Percentiles rank a stretch among this genome's conserved stretches.
These are phyloP conservation scores for Sesbania bispinosa DNA, from an alignment of 306 rosid genomes.

Conservation along the genomic window DNA sequence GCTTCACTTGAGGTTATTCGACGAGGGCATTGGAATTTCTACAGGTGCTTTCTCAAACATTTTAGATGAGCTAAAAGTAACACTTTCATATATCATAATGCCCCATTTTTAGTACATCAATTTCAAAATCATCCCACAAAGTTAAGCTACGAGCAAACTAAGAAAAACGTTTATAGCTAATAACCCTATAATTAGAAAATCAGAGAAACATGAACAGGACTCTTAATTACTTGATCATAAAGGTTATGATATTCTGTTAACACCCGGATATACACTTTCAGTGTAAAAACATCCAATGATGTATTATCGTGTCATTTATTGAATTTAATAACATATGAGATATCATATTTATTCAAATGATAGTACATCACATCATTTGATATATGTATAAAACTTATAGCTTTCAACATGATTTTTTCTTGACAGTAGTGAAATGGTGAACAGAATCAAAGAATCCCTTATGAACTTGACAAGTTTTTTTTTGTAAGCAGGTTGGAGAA, in stretches of 20 bases:
- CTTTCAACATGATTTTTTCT: neutral
- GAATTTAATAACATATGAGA: too few relatives aligned
- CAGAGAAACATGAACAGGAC: neutral
- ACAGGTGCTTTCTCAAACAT: slow-evolving; percentile 48
- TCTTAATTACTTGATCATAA: neutral
- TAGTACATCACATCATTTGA: too few relatives aligned
- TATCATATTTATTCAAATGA: too few relatives aligned
- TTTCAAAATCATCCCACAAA: neutral
- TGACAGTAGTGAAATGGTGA: neutral
- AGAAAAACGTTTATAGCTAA: neutral
- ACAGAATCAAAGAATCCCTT: too few relatives aligned
- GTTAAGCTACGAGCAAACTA: neutral
- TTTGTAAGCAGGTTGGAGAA: slow-evolving; percentile 65
- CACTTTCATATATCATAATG: neutral
- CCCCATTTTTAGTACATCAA: neutral
- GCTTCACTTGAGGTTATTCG: slow-evolving; percentile 90
- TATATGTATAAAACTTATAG: too few relatives aligned
- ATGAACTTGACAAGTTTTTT: neutral
- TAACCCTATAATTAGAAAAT: neutral
- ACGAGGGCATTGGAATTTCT: slow-evolving; percentile 97
- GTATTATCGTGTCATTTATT: too few relatives aligned
- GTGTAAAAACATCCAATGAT: too few relatives aligned
- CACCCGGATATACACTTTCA: too few relatives aligned
- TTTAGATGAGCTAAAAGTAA: neutral
- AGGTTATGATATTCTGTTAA: neutral